Evolutionary conservation across 2,329 filamentous ascomycete species (phyloP).

Genomic region (Botryotinia calthae): DNA sequence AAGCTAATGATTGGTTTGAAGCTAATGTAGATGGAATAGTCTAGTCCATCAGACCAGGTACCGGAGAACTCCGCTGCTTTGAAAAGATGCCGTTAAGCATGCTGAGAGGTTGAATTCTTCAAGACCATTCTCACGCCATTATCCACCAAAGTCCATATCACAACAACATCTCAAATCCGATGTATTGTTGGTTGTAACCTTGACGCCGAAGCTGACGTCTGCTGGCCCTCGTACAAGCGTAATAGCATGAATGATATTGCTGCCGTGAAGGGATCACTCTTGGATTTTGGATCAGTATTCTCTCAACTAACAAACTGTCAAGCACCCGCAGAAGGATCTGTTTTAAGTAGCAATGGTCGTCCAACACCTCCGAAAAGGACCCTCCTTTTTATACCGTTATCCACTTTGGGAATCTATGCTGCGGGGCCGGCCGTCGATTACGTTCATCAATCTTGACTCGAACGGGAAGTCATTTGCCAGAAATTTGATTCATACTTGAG

Average conservation of each 20-base stretch:
- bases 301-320: neutral
- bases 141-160: constrained; percentile 3
- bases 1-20: constrained; percentile 3
- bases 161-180: neutral
- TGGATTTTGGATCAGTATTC: neutral
- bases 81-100: neutral
- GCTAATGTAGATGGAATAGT: neutral
- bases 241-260: constrained; percentile 11
- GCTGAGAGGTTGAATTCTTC: constrained; percentile 2
- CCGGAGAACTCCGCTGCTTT: neutral
- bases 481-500: neutral
- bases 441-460: constrained; percentile 2
- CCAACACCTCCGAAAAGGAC: neutral
- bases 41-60: constrained; percentile 1
- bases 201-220: neutral
- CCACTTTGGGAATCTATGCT: neutral
- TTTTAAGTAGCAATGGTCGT: neutral
- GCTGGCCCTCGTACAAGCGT: neutral
- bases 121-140: neutral
- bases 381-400: neutral
- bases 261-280: neutral
- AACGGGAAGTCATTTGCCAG: neutral
- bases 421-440: neutral
- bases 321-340: neutral
- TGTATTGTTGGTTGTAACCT: neutral